A percentile compares a stretch with the other conserved stretches of the same genome.
Conservation (phyloP, 2,329 filamentous ascomycete genomes). For the Trichothecium sympodiale region DNA sequence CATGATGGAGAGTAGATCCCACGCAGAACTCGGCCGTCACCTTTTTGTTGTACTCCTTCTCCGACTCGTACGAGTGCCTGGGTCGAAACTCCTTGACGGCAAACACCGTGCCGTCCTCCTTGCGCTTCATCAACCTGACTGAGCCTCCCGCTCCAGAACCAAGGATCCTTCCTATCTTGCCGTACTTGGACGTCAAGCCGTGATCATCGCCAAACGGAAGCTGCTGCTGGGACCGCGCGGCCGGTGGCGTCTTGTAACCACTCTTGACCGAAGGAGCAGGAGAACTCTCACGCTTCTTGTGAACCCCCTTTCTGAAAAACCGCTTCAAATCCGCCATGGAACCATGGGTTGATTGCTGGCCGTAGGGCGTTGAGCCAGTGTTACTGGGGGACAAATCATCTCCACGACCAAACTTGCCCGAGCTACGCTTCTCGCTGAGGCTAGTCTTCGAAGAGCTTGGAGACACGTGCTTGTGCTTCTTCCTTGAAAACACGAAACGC, state of each 20-base stretch:
- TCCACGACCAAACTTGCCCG: conserved; percentile 25
- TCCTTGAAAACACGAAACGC: conserved; percentile 72
- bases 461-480: conserved; percentile 54
- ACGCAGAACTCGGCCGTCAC: conserved; percentile 98
- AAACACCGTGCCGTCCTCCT: conserved; percentile 85
- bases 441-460: conserved; percentile 40
- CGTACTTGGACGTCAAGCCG: conserved; percentile 81
- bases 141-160: conserved; percentile 92
- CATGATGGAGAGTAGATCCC: conserved; percentile 90
- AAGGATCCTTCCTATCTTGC: conserved; percentile 87
- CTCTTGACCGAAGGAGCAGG: conserved; percentile 45
- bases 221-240: conserved; percentile 41
- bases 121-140: conserved; percentile 86
- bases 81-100: conserved; percentile 95
- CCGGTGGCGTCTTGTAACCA: conserved; percentile 34
- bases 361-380: conserved; percentile 11
- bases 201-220: conserved; percentile 93
- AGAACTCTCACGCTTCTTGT: conserved; percentile 55
- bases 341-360: conserved; percentile 36
- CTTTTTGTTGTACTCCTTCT: conserved; percentile 96
- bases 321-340: conserved; percentile 93
- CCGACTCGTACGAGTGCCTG: conserved; percentile 82
- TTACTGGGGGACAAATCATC: conserved; percentile 18
- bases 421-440: conserved; percentile 43
- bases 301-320: conserved; percentile 68